These are phyloP conservation scores for Pseudogymnoascus sp. DNA, from an alignment of 2,329 filamentous ascomycete species.

Conservation along the genomic window DNA sequence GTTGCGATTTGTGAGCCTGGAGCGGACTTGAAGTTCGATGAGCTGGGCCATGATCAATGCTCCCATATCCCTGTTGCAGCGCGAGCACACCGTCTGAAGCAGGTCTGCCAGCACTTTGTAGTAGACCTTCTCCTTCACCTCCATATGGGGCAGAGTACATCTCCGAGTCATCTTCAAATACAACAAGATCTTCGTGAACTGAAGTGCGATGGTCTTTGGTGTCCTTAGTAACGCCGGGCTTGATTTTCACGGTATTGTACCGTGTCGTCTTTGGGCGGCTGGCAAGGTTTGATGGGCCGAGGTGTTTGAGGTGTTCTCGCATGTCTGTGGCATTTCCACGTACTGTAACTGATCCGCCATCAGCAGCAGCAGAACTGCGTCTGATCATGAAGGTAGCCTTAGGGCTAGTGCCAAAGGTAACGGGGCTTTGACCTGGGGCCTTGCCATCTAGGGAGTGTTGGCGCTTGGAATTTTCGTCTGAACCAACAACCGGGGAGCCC, in stretches of 20 bases:
- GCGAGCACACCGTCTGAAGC: conserved; percentile 60
- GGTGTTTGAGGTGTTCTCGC: conserved; percentile 54
- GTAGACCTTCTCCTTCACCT: conserved; percentile 45
- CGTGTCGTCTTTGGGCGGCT: conserved; percentile 55
- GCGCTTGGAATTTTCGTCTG: not conserved
- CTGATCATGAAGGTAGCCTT: conserved; percentile 52
- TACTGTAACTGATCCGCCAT: conserved; percentile 48
- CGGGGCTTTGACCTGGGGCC: conserved; percentile 13
- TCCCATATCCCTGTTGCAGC: conserved; percentile 47
- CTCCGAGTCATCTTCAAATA: conserved; percentile 20
- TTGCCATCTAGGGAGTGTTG: not conserved
- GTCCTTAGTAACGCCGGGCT: conserved; percentile 34
- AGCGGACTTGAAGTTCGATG: not conserved
- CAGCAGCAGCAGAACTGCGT: conserved; percentile 46
- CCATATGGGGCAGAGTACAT: conserved; percentile 35
- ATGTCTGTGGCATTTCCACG: conserved; percentile 56
- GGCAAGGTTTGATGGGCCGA: conserved; percentile 60
- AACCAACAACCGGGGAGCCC: conserved; percentile 8
- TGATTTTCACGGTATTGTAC: conserved; percentile 60
- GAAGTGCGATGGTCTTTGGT: conserved; percentile 10
- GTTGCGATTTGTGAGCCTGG: not conserved
- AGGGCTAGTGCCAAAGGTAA: conserved; percentile 23
- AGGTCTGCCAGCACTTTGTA: conserved; percentile 45
- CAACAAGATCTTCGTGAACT: conserved; percentile 4
- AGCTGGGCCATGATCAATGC: conserved; percentile 24